These are phyloP conservation scores for Ziziphus jujuba DNA, from an alignment of 306 rosid species.

Conservation along the genomic window DNA sequence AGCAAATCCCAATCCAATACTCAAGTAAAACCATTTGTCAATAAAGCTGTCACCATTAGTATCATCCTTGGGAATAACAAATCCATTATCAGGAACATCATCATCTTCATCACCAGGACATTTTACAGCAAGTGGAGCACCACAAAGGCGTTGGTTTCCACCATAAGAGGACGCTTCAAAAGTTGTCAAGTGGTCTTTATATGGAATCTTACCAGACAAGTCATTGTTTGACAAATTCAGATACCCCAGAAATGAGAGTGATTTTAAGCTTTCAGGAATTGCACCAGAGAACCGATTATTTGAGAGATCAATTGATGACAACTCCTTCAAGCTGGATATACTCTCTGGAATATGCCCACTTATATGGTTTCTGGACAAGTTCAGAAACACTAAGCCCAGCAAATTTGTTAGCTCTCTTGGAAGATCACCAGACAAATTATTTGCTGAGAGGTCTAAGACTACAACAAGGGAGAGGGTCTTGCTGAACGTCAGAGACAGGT, in stretches of 20 bases:
- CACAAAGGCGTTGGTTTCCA: conserved; percentile 44
- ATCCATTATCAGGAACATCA: background rate
- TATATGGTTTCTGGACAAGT: conserved; percentile 38
- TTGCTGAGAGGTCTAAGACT: conserved; percentile 42
- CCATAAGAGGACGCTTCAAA: conserved; percentile 21
- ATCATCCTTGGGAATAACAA: too few species aligned
- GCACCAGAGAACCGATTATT: conserved; percentile 27
- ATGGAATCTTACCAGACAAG: too few species aligned
- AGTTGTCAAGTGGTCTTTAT: too few species aligned
- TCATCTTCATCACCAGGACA: conserved; percentile 18
- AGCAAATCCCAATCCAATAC: too few species aligned
- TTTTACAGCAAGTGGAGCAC: conserved; percentile 31
- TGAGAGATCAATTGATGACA: conserved; percentile 48
- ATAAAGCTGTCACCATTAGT: too few species aligned
- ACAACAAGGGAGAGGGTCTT: conserved; percentile 40
- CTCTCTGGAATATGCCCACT: conserved; percentile 29
- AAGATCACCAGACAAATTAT: conserved; percentile 32
- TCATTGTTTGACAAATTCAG: too few species aligned
- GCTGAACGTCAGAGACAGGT: conserved; percentile 7
- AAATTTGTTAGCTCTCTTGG: conserved; percentile 33
- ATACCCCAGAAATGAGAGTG: conserved; percentile 30
- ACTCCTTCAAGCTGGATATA: conserved; percentile 30
- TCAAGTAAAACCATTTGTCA: too few species aligned
- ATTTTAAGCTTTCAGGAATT: conserved; percentile 33
- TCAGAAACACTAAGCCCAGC: conserved; percentile 30